phyloP scores from a whole-genome alignment of 257 asterid genomes.

The Lycium ferocissimum region DNA sequence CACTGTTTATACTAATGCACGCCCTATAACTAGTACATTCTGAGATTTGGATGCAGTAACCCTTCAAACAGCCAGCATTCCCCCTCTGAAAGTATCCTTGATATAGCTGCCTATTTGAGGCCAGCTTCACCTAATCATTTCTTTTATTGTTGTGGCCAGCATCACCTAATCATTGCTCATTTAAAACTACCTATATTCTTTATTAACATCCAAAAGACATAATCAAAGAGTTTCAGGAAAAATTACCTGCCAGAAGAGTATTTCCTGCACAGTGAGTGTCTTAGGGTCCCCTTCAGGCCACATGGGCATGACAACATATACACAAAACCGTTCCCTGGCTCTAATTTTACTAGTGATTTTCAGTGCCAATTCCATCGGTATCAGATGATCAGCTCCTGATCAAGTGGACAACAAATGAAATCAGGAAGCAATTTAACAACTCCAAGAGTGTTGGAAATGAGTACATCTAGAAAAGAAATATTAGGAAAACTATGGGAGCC shows the following conservation, averaged over 20 bases:
- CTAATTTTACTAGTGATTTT: slow-evolving; percentile 81
- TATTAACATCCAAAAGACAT: background rate
- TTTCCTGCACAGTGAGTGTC: slow-evolving; percentile 81
- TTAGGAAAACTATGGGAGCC: background rate
- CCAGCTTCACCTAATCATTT: background rate
- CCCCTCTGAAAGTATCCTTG: slow-evolving; percentile 16
- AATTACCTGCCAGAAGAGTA: slow-evolving; percentile 94
- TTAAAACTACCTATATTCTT: background rate
- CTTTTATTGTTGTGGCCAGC: background rate
- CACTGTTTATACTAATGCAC: slow-evolving; percentile 8
- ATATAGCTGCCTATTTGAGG: background rate
- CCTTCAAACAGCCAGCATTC: background rate
- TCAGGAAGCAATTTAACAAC: slow-evolving; percentile 25
- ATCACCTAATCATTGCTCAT: background rate
- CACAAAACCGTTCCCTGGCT: slow-evolving; percentile 79
- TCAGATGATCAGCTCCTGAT: slow-evolving; percentile 89
- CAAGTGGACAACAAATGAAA: slow-evolving; percentile 5
- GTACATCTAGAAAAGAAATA: background rate
- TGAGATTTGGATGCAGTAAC: slow-evolving; percentile 11
- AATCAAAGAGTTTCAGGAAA: background rate
- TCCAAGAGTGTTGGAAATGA: slow-evolving; percentile 10
- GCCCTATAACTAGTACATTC: background rate
- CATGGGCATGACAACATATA: slow-evolving; percentile 81
- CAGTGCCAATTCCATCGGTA: slow-evolving; percentile 81
- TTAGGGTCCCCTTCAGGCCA: slow-evolving; percentile 97